Evolutionary conservation across 768 basidiomycete genomes (phyloP).

Genomic region (Boletus insuetus): DNA sequence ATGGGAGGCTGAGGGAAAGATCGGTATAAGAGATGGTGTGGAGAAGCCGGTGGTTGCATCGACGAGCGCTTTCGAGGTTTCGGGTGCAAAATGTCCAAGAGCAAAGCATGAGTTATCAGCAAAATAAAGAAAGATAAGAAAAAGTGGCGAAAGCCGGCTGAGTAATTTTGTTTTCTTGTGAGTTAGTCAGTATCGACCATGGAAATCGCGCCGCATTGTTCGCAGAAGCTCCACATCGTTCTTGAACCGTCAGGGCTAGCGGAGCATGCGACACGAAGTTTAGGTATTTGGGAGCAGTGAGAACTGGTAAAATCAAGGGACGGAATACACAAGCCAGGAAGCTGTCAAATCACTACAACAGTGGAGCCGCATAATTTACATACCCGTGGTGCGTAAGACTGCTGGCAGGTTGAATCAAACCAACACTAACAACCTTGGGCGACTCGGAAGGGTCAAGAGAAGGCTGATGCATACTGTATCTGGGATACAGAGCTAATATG

Average conservation of each 20-base stretch:
- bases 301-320: slow-evolving; percentile 38
- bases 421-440: slow-evolving; percentile 53
- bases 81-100: slow-evolving; percentile 20
- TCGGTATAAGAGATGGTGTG: slow-evolving; percentile 9
- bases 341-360: slow-evolving; percentile 12
- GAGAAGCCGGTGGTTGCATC: slow-evolving; percentile 21
- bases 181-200: slow-evolving; percentile 74
- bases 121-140: slow-evolving; percentile 33
- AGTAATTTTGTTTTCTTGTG: neutral
- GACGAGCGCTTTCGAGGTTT: slow-evolving; percentile 26
- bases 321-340: slow-evolving; percentile 7
- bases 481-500: slow-evolving; percentile 47
- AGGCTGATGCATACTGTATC: slow-evolving; percentile 63
- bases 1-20: slow-evolving; percentile 4
- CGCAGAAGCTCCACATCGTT: slow-evolving; percentile 87
- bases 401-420: slow-evolving; percentile 65
- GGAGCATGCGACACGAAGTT: slow-evolving; percentile 76
- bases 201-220: slow-evolving; percentile 85
- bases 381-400: slow-evolving; percentile 73
- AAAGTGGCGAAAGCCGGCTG: slow-evolving; percentile 12
- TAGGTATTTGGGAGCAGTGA: slow-evolving; percentile 77
- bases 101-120: slow-evolving; percentile 29
- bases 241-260: slow-evolving; percentile 61
- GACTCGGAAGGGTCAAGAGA: slow-evolving; percentile 49
- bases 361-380: slow-evolving; percentile 22